Base-by-base conservation (phyloP, 345 rosid species). In the Ailanthus altissimus region DNA sequence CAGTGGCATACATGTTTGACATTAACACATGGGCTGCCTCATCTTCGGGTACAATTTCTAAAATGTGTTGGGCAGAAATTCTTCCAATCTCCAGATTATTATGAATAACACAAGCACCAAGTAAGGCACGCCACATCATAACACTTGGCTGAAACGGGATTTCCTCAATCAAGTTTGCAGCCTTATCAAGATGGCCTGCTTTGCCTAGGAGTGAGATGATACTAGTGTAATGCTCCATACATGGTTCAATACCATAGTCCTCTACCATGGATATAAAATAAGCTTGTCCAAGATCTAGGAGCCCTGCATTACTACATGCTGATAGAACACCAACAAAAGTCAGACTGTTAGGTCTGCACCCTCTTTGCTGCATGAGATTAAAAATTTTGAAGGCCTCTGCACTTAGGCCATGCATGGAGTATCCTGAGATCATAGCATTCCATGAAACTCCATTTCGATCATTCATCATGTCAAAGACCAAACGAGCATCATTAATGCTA, bases 41-140 rank as follows among this genome's bases (percentile, higher is more conserved):
- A 72, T 96, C 97, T 74, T 83, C 81, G 23, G 94, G 97, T 60
- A 91, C 88, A 74, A 92, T 81, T 83, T 87, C 87, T 46, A 96
- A 91, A 78, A 90, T 82, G 50, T 71, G 82, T 56, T 83, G 77
- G 5, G 98, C 97, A 6, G 90, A 84, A 77, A 84, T 71, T 78
- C 75, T 87, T 32, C 92, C 97, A 45, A 93, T 83, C 74, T 88
- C 90, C 77, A 84, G 86, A 70, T 93, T 83, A 16, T 88, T 90
- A 78, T 93, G 92, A 83, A 83, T 82, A 72, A 87, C 86, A 58
- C 97, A 92, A 77, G 97, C 93, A 43, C 97, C 91, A 3, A 96
- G 97, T 81, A 96, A 84, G 26, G 98, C 92, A 43, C 94, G 87
- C 99, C 99, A 92, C 57, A 86, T 81, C 92, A 87, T 93, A 51